Evolutionary conservation across 495 filamentous ascomycete species (phyloP), one percentile per base, ranked within the genome.

Genomic region (Penicillium coprophilum): DNA sequence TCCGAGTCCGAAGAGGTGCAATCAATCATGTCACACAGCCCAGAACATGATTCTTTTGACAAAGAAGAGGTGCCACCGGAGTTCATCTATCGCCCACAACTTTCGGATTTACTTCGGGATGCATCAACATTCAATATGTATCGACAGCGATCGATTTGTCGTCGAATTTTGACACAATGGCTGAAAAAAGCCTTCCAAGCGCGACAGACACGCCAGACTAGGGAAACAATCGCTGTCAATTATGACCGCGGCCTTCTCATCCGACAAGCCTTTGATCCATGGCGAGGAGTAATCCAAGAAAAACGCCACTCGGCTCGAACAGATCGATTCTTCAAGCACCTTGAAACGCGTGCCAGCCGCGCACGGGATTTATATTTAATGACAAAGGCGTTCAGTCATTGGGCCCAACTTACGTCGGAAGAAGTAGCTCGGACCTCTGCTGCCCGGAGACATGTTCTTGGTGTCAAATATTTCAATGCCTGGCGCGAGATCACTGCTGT

Each of bases 401-500:
- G 89, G 89, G 82, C 82, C 27, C 80, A 84, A 46, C 71, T 79
- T 17, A 74, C 84, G 36, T 77, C 75, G 7, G 86, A 91, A 45
- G 80, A 87, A 59, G 74, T 82, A 17, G 72, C 79, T 55, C 77
- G 72, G 36, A 86, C 85, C 4, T 77, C 77, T 20, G 73, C 80
- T 48, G 89, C 87, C 23, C 80, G 87, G 53, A 71, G 80, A 57
- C 88, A 89, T 67, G 80, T 92, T 23, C 71, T 92, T 12, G 75
- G 85, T 57, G 80, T 83, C 53, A 86, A 85, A 53, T 91, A 86
- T 61, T 94, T 92, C 66, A 84, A 85, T 60, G 85, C 85, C 4
- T 94, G 89, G 89, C 79, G 83, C 32, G 84, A 84, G 41, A 85
- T 91, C 45, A 91, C 89, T 11, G 79, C 77, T 7, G 83, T 88